A percentile compares a stretch with the other conserved stretches of the same genome.
Conservation (phyloP, 257 asterid species). For the Penstemon newberryi region DNA sequence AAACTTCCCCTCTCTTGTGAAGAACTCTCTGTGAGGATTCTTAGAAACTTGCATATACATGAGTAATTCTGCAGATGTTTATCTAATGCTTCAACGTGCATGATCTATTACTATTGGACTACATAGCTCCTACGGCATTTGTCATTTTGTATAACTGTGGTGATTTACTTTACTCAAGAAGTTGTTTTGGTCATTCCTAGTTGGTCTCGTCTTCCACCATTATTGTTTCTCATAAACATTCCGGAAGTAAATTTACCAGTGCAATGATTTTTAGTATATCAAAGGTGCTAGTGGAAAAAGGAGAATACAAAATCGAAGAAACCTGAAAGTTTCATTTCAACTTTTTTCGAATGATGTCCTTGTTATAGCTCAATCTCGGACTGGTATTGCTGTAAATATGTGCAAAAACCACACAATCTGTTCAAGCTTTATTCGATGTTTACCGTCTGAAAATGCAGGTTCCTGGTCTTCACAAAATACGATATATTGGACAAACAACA, state of each 20-base stretch:
- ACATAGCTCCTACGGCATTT: too few species aligned
- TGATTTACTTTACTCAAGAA: too few species aligned
- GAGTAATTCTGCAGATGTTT: background rate
- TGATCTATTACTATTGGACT: background rate
- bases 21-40: background rate
- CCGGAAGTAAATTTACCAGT: too few species aligned
- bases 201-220: background rate
- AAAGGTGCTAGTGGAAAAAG: background rate
- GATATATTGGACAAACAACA: constrained; percentile 80
- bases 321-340: too few species aligned
- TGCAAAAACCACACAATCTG: background rate
- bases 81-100: background rate
- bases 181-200: background rate
- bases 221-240: background rate
- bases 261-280: background rate
- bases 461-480: constrained; percentile 75
- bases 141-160: too few species aligned
- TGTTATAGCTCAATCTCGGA: background rate
- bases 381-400: constrained; percentile 2
- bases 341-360: constrained; percentile 3
- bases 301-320: constrained; percentile 6
- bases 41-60: background rate
- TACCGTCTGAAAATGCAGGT: constrained; percentile 48
- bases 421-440: constrained; percentile 5
- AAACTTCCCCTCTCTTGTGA: background rate